A percentile compares a stretch with the other conserved stretches of the same genome.
phyloP scores from a whole-genome alignment of 371 early-diverging fungal genomes.

The Syncephalastrum contaminatum region DNA sequence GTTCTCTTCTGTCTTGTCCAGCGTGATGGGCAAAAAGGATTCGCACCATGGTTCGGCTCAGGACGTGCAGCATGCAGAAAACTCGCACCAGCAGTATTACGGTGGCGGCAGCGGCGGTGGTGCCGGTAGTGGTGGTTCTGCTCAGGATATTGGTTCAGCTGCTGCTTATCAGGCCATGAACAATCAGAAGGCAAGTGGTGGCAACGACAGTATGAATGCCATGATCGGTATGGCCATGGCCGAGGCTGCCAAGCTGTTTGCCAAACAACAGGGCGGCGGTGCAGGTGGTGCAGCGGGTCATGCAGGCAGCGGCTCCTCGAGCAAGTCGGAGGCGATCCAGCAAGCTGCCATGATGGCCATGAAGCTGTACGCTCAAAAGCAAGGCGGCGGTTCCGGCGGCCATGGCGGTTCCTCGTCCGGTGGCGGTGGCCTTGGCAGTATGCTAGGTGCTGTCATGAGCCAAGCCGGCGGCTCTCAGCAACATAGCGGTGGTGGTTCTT shows the following conservation, averaged over 20 bases:
- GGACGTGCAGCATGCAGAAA: slow-evolving; percentile 28
- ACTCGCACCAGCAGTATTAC: slow-evolving; percentile 29
- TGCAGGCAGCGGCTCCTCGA: slow-evolving; percentile 11
- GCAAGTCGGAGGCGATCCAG: slow-evolving; percentile 41
- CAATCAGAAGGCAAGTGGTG: slow-evolving; percentile 22
- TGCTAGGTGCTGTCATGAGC: slow-evolving; percentile 31
- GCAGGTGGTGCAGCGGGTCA: slow-evolving; percentile 7
- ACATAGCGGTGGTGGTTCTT: slow-evolving; percentile 16
- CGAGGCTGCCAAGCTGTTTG: slow-evolving; percentile 46
- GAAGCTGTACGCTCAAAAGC: slow-evolving; percentile 49
- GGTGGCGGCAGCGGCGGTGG: slow-evolving; percentile 4
- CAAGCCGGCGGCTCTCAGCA: slow-evolving; percentile 20
- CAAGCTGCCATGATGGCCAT: slow-evolving; percentile 36
- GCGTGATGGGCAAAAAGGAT: slow-evolving; percentile 20
- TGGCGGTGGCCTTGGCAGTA: slow-evolving; percentile 19
- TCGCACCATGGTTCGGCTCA: slow-evolving; percentile 23
- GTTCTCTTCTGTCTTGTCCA: slow-evolving; percentile 22
- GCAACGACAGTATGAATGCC: slow-evolving; percentile 36
- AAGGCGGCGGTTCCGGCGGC: slow-evolving; percentile 20
- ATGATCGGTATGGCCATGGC: slow-evolving; percentile 55
- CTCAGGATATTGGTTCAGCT: slow-evolving; percentile 50
- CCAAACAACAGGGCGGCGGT: slow-evolving; percentile 23
- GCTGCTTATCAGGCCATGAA: slow-evolving; percentile 52
- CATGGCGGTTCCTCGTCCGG: slow-evolving; percentile 20
- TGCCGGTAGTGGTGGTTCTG: slow-evolving; percentile 13